phyloP scores from a whole-genome alignment of 495 filamentous ascomycete genomes.

The Penicillium desertorum region DNA sequence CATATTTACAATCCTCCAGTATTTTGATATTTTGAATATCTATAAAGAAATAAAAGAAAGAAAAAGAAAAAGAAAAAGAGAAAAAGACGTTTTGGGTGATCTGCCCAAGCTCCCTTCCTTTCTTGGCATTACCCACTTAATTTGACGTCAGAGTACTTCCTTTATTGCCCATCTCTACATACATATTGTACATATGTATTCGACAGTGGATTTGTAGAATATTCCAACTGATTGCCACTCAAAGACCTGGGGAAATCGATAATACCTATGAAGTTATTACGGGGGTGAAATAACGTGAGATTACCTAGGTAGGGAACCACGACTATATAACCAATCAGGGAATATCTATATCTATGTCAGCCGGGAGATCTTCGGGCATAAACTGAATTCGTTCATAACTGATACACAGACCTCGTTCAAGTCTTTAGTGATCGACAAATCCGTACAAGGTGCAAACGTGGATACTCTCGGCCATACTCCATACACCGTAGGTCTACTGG shows the following conservation, averaged over 20 bases:
- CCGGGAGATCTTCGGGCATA: slow-evolving; percentile 8
- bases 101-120: not conserved
- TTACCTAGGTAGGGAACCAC: not conserved
- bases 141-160: too few relatives aligned
- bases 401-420: not conserved
- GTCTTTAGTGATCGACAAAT: not conserved
- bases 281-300: not conserved
- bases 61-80: too few relatives aligned
- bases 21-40: too few relatives aligned
- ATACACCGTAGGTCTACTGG: not conserved
- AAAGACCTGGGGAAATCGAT: not conserved
- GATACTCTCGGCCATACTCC: too few relatives aligned
- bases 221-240: not conserved
- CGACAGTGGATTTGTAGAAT: too few relatives aligned
- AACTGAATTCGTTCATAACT: not conserved
- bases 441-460: not conserved
- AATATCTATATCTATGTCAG: not conserved
- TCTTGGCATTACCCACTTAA: too few relatives aligned
- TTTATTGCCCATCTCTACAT: too few relatives aligned
- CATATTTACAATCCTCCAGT: too few relatives aligned
- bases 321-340: not conserved
- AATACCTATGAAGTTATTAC: slow-evolving; percentile 6
- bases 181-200: too few relatives aligned
- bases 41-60: too few relatives aligned
- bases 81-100: too few relatives aligned